phyloP scores from a whole-genome alignment of 2,329 filamentous ascomycete genomes.

The Beauveria varroae region DNA sequence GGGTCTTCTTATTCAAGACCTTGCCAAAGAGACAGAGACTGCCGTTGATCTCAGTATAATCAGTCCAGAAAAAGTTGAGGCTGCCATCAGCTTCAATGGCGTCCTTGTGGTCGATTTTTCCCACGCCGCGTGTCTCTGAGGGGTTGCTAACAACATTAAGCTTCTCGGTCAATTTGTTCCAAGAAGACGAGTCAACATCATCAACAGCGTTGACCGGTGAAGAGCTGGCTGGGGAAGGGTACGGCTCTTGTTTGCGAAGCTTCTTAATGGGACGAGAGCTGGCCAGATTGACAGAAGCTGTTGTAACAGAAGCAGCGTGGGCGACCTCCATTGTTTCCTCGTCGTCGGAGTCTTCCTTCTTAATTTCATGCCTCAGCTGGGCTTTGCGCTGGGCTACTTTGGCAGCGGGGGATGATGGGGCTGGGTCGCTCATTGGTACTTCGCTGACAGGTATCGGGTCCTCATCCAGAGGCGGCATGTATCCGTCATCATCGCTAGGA shows the following conservation, averaged over 20 bases:
- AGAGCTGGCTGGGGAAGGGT: conserved; percentile 66
- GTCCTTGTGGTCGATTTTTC: conserved; percentile 76
- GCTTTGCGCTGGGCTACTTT: conserved; percentile 69
- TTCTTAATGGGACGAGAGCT: conserved; percentile 69
- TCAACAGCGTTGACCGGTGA: conserved; percentile 60
- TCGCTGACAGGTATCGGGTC: conserved; percentile 38
- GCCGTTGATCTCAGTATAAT: conserved; percentile 89
- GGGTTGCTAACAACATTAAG: conserved; percentile 80
- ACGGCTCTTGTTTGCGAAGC: conserved; percentile 57
- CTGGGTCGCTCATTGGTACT: conserved; percentile 76
- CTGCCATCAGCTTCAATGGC: conserved; percentile 92
- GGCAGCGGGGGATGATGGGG: conserved; percentile 78
- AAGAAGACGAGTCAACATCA: conserved; percentile 70
- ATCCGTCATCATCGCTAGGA: conserved; percentile 49
- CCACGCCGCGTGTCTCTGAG: conserved; percentile 54
- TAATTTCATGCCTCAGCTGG: conserved; percentile 39
- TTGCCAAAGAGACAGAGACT: conserved; percentile 93
- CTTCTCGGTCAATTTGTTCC: conserved; percentile 80
- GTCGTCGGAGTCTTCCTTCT: conserved; percentile 66
- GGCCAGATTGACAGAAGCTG: conserved; percentile 74
- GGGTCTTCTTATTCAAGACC: conserved; percentile 79
- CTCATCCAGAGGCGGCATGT: conserved; percentile 53
- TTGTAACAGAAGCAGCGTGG: conserved; percentile 61
- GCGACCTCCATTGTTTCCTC: conserved; percentile 85
- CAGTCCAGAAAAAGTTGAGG: conserved; percentile 91